phyloP scores from a whole-genome alignment of 495 filamentous ascomycete genomes.

The Neurospora sp. region DNA sequence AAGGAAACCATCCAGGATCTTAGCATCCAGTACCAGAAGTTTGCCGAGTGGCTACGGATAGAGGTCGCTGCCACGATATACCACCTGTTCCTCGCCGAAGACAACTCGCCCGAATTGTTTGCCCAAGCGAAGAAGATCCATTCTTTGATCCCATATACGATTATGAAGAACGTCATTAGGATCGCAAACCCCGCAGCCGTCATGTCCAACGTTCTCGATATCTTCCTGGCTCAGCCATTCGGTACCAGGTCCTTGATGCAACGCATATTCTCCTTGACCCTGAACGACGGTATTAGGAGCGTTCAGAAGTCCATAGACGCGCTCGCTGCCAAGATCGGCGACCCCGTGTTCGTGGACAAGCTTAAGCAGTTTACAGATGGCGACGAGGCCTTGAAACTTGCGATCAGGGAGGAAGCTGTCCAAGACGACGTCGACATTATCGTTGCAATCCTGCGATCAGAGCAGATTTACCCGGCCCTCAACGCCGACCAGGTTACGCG shows the following conservation, averaged over 20 bases:
- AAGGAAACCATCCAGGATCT: conserved; percentile 80
- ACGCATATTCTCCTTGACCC: conserved; percentile 80
- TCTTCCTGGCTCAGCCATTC: conserved; percentile 93
- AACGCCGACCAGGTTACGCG: conserved; percentile 62
- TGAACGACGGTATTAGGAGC: conserved; percentile 77
- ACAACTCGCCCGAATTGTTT: conserved; percentile 93
- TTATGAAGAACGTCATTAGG: conserved; percentile 92
- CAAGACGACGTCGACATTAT: conserved; percentile 69
- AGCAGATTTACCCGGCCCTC: conserved; percentile 59
- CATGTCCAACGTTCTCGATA: conserved; percentile 84
- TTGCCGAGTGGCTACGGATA: conserved; percentile 96
- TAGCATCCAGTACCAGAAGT: conserved; percentile 91
- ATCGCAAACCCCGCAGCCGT: conserved; percentile 94
- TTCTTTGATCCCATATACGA: conserved; percentile 79
- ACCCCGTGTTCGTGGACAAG: conserved; percentile 70
- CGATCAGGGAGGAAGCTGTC: conserved; percentile 60
- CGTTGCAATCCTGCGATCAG: conserved; percentile 69
- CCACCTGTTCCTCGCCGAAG: conserved; percentile 93
- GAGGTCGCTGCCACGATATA: conserved; percentile 96
- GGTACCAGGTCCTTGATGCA: conserved; percentile 83
- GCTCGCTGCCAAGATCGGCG: conserved; percentile 61
- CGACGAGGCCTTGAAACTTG: conserved; percentile 60
- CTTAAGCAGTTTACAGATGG: conserved; percentile 67
- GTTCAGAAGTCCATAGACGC: conserved; percentile 80
- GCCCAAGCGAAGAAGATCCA: conserved; percentile 90